phyloP scores from a whole-genome alignment of 2,329 filamentous ascomycete species.

The Rhynchosporium agropyri region DNA sequence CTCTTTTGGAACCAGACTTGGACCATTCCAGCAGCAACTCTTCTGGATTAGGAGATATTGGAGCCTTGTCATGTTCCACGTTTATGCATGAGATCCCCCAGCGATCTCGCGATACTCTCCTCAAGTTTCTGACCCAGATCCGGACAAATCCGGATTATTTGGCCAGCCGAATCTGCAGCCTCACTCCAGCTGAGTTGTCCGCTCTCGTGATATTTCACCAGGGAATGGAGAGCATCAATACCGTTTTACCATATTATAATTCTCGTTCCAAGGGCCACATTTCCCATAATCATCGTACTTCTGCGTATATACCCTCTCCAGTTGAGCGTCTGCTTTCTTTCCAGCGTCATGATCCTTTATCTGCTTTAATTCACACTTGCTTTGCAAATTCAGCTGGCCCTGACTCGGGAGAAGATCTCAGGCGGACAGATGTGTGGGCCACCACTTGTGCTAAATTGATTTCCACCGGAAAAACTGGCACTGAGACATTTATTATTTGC shows the following conservation, averaged over 20 bases:
- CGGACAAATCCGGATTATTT: slow-evolving; percentile 87
- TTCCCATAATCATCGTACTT: slow-evolving; percentile 51
- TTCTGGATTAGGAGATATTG: slow-evolving; percentile 45
- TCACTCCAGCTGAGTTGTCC: slow-evolving; percentile 76
- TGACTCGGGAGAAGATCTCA: slow-evolving; percentile 77
- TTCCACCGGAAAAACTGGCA: slow-evolving; percentile 71
- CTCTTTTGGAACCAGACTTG: slow-evolving; percentile 72
- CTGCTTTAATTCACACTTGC: slow-evolving; percentile 82
- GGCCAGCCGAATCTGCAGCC: slow-evolving; percentile 75
- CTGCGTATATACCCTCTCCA: slow-evolving; percentile 57
- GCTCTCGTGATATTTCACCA: slow-evolving; percentile 78
- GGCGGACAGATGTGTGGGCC: slow-evolving; percentile 85
- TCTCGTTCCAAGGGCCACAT: slow-evolving; percentile 47
- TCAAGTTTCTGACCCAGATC: slow-evolving; percentile 79
- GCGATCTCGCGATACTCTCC: slow-evolving; percentile 72
- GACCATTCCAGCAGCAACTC: slow-evolving; percentile 50
- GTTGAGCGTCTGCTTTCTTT: slow-evolving; percentile 87
- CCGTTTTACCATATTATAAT: slow-evolving; percentile 72
- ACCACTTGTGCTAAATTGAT: slow-evolving; percentile 83
- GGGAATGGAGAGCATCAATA: slow-evolving; percentile 78
- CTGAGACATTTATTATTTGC: slow-evolving; percentile 79
- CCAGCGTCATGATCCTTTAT: slow-evolving; percentile 84
- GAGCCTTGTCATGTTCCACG: slow-evolving; percentile 49
- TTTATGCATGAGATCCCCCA: slow-evolving; percentile 75
- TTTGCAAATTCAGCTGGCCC: slow-evolving; percentile 85